Base-by-base conservation (phyloP, 805 yeast species). In the Lipomyces orientalis region DNA sequence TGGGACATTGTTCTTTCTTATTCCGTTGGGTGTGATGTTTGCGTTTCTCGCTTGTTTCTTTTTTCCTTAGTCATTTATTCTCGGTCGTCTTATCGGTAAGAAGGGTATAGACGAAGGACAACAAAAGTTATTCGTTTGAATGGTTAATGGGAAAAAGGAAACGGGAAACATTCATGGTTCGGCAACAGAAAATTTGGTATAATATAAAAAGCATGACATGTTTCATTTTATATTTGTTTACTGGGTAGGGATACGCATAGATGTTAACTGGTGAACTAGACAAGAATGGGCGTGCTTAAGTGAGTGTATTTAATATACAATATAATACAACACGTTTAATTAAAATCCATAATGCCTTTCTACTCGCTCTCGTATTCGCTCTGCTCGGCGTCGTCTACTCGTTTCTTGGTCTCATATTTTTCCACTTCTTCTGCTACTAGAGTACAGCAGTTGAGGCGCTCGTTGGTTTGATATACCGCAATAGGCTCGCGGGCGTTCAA, bases 401-500 rank as follows among this genome's bases (percentile, higher is more conserved):
- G 54, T n/a, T 46, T 37, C 49, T 31, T 60, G 16, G 68, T 64
- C 2, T 65, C 68, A 51, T 64, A 78, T 76, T 89, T 89, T 77
- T 95, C 98, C 49, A 94, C 85, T 8, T 83, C 78, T 75, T 94
- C 99, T 52, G 89, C 87, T 2, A 81, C 76, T 63, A 90, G 84
- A 14, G 89, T 85, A 29, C 93, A 88, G 80, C 97, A 94, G 77
- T 91, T 94, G 70, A 95, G 84, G 75, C 99, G 84, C 79, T 95
- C 98, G 12, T 96, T 97, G 25, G 94, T 85, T 71, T 89, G 91
- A 77, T 93, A 94, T 2, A 92, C 95, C 0, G 97, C 98, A 31
- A 93, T 85, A 77, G 93, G 97, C 51, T 91, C 96, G 73, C 84
- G 83, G 1, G 81, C 74, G 0, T 79, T 76, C 76, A 89, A 80